Conservation (phyloP, 2,329 filamentous ascomycete species). For the Paracoccidioides lutzii region DNA sequence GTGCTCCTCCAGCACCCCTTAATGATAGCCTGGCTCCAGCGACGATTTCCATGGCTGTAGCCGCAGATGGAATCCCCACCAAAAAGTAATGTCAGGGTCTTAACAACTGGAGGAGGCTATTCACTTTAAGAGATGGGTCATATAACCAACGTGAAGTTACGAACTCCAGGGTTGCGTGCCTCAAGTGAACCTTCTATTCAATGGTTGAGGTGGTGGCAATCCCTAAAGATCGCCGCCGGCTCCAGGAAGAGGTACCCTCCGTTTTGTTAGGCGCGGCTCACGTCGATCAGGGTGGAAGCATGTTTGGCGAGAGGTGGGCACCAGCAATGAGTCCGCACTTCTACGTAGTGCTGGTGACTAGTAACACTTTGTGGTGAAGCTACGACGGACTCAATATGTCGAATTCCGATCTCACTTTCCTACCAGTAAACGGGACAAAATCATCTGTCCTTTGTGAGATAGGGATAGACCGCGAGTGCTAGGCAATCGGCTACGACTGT, state of each 20-base stretch:
- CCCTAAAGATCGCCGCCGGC: neutral
- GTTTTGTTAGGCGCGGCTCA: neutral
- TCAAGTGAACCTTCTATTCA: neutral
- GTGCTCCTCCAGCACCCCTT: neutral
- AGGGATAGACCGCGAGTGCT: too few relatives aligned
- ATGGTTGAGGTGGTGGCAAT: neutral
- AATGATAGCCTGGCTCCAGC: neutral
- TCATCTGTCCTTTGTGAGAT: too few relatives aligned
- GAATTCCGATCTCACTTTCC: neutral
- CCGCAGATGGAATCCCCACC: neutral
- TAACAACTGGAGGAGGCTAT: neutral
- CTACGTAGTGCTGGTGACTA: conserved; percentile 1
- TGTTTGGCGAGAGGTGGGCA: neutral
- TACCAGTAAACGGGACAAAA: neutral
- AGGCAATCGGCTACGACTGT: too few relatives aligned
- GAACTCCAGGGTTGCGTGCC: neutral
- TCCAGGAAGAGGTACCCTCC: neutral
- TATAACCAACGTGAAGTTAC: neutral
- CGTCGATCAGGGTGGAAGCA: neutral
- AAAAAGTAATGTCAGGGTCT: too few relatives aligned
- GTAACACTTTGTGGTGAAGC: neutral
- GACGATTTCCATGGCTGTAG: neutral
- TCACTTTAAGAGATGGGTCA: neutral
- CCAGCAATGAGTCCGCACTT: conserved; percentile 1
- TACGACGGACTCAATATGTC: conserved; percentile 1